Conservation (phyloP, 306 rosid genomes). For the Sindora glabra region DNA sequence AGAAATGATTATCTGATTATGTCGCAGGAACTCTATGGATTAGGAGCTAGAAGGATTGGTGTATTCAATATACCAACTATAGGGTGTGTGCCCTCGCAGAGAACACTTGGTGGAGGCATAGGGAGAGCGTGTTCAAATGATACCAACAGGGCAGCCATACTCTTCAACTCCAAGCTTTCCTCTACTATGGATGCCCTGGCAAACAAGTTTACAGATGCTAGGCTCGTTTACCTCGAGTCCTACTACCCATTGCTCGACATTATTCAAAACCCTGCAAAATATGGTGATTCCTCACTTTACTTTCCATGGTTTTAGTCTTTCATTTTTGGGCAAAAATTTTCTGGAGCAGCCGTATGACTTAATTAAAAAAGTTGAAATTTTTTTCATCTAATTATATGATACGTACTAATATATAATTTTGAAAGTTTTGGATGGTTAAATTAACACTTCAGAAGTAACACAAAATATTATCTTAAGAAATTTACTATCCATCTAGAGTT, state of each 20-base stretch:
- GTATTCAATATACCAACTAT: constrained; percentile 36
- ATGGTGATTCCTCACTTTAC: constrained; percentile 31
- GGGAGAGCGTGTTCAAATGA: constrained; percentile 32
- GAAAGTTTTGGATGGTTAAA: too few species aligned
- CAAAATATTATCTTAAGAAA: too few species aligned
- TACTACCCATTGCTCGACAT: constrained; percentile 29
- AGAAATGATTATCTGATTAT: background rate
- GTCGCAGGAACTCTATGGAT: constrained; percentile 45
- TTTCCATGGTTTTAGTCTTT: background rate
- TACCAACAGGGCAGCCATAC: constrained; percentile 42
- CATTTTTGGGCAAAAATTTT: too few species aligned
- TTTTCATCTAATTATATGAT: too few species aligned
- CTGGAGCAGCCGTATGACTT: too few species aligned
- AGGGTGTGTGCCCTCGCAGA: constrained; percentile 69
- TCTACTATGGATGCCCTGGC: constrained; percentile 23
- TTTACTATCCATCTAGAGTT: too few species aligned
- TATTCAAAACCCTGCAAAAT: constrained; percentile 36
- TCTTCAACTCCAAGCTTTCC: constrained; percentile 57
- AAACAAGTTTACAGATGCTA: constrained; percentile 30
- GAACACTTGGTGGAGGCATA: constrained; percentile 45
- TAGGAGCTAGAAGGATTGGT: constrained; percentile 67
- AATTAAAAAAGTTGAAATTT: too few species aligned
- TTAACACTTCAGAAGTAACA: too few species aligned
- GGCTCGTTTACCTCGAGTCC: constrained; percentile 51
- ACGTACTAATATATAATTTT: too few species aligned